phyloP scores from a whole-genome alignment of 768 basidiomycete genomes.

The Rhizopogon roseolus region DNA sequence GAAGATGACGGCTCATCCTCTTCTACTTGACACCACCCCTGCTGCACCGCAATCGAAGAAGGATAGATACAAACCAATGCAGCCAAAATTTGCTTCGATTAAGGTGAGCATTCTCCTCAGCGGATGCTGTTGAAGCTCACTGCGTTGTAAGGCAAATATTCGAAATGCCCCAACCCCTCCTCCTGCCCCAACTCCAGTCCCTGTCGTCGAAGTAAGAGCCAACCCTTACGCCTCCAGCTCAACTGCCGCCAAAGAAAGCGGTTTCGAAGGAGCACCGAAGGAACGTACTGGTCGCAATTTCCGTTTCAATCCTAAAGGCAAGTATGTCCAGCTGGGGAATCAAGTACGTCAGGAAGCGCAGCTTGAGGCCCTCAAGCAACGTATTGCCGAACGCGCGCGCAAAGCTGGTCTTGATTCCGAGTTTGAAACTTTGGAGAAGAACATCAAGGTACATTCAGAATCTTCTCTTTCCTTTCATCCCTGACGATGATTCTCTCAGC shows the following conservation, averaged over 20 bases:
- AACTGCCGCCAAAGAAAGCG: constrained; percentile 47
- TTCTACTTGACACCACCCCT: constrained; percentile 63
- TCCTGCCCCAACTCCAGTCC: constrained; percentile 29
- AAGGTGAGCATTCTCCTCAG: constrained; percentile 43
- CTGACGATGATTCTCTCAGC: constrained; percentile 34
- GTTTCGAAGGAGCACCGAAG: constrained; percentile 69
- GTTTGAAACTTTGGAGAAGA: constrained; percentile 85
- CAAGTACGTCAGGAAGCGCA: constrained; percentile 71
- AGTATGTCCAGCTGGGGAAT: constrained; percentile 73
- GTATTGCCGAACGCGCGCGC: constrained; percentile 87
- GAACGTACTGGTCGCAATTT: constrained; percentile 69
- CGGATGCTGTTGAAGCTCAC: constrained; percentile 3
- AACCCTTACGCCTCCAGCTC: constrained; percentile 75
- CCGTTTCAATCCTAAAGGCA: constrained; percentile 90
- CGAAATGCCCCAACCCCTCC: constrained; percentile 69
- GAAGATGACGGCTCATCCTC: constrained; percentile 88
- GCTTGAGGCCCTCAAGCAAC: constrained; percentile 86
- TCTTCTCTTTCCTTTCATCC: background rate
- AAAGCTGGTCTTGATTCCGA: constrained; percentile 96
- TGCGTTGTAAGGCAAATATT: constrained; percentile 56
- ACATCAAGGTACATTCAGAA: constrained; percentile 60
- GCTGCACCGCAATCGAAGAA: constrained; percentile 69
- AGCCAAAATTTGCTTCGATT: constrained; percentile 96
- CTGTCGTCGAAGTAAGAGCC: constrained; percentile 38
- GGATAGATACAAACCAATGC: constrained; percentile 96